phyloP scores from a whole-genome alignment of 306 rosid genomes.

The Inga oerstediana region DNA sequence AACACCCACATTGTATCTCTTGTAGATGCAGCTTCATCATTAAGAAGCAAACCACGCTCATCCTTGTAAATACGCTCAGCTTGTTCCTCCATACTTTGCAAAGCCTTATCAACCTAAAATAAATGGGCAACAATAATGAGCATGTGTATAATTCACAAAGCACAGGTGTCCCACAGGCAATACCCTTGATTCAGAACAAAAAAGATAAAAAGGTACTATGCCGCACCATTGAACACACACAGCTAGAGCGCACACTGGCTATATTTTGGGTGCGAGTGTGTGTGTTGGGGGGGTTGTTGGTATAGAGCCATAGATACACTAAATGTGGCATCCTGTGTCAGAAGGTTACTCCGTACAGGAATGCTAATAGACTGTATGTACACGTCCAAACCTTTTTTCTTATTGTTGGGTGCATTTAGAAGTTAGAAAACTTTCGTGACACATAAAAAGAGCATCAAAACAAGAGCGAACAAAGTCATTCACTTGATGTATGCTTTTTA shows the following conservation, averaged over 20 bases:
- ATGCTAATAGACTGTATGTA: neutral
- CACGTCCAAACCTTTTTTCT: neutral
- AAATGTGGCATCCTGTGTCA: neutral
- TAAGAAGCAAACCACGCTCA: constrained; percentile 80
- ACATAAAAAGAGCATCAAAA: neutral
- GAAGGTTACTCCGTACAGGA: neutral
- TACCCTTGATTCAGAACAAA: neutral
- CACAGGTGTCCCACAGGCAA: neutral
- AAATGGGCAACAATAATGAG: constrained; percentile 12
- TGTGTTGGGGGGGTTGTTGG: neutral
- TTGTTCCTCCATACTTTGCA: constrained; percentile 89
- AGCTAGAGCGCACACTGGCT: neutral
- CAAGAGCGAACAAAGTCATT: neutral
- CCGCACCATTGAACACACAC: neutral
- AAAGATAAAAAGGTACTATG: constrained; percentile 1
- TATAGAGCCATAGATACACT: neutral
- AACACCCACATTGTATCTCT: constrained; percentile 93
- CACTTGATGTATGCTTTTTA: neutral
- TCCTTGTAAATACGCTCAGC: constrained; percentile 93
- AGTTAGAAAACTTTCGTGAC: neutral
- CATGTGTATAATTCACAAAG: neutral
- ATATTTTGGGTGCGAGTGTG: neutral
- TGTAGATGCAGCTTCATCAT: constrained; percentile 95
- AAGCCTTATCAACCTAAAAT: constrained; percentile 85
- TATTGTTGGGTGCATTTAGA: neutral